Conservation (phyloP, 2,329 filamentous ascomycete genomes). For the Gnomoniopsis sp. region DNA sequence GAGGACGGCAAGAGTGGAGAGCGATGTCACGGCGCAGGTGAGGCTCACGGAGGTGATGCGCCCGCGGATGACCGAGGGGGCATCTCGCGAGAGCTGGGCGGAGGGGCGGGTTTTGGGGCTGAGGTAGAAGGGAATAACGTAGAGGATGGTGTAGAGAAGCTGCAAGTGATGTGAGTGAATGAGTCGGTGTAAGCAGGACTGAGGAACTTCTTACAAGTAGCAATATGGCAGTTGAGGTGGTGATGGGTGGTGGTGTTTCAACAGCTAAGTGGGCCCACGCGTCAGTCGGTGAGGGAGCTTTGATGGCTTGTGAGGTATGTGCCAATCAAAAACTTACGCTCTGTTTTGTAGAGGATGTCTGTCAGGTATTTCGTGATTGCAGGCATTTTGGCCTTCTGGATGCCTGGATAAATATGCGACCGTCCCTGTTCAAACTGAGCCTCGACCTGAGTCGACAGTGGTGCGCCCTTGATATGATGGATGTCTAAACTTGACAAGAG, state of each 20-base stretch:
- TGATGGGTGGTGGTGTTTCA: slow-evolving; percentile 38
- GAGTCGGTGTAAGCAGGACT: background rate
- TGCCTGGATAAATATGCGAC: background rate
- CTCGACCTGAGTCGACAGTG: background rate
- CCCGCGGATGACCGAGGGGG: slow-evolving; percentile 82
- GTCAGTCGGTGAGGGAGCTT: background rate
- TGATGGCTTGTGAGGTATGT: background rate
- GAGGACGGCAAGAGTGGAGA: slow-evolving; percentile 66
- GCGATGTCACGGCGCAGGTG: slow-evolving; percentile 67
- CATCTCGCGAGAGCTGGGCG: slow-evolving; percentile 75
- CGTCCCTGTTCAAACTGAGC: background rate
- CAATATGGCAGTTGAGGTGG: slow-evolving; percentile 32
- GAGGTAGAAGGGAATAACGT: slow-evolving; percentile 88
- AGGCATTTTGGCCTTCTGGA: slow-evolving; percentile 6
- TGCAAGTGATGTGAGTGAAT: slow-evolving; percentile 27
- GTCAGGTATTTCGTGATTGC: slow-evolving; percentile 13
- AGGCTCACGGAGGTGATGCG: slow-evolving; percentile 76
- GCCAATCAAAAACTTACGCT: slow-evolving; percentile 2
- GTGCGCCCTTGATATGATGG: no score
- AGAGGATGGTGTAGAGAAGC: slow-evolving; percentile 81
- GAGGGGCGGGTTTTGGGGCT: slow-evolving; percentile 77
- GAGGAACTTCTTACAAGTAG: slow-evolving; percentile 30
- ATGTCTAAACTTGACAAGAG: no score
- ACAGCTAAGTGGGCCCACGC: slow-evolving; percentile 13
- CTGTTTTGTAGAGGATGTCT: slow-evolving; percentile 12